Evolutionary conservation across 2,329 filamentous ascomycete species (phyloP).

Genomic region (Leptoxyphium fumago): DNA sequence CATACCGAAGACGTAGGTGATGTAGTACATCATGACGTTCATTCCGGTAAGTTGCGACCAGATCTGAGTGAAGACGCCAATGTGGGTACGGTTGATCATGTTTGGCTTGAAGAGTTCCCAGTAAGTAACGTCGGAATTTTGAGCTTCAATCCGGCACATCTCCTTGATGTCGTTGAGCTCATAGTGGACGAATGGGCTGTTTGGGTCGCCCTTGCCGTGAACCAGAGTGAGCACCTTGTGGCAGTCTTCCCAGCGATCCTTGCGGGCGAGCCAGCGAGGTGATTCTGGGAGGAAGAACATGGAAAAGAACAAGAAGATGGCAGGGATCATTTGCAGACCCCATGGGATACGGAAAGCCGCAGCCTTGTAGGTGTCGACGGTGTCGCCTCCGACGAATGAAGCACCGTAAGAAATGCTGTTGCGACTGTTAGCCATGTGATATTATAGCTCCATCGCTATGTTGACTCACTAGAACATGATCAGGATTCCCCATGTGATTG

Average conservation of each 20-base stretch:
- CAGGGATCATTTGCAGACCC: constrained; percentile 29
- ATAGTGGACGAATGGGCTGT: constrained; percentile 40
- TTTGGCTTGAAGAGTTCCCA: constrained; percentile 53
- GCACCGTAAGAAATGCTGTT: constrained; percentile 44
- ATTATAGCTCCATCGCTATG: background rate
- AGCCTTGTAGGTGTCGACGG: constrained; percentile 1
- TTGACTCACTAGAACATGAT: constrained; percentile 44
- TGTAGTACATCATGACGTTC: constrained; percentile 49
- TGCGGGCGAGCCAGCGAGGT: constrained; percentile 31
- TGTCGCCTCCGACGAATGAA: constrained; percentile 38
- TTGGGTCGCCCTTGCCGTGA: constrained; percentile 23
- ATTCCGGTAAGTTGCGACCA: constrained; percentile 62
- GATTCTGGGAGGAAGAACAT: constrained; percentile 30
- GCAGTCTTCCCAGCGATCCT: constrained; percentile 31
- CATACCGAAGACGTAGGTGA: constrained; percentile 55
- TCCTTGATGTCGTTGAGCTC: constrained; percentile 62
- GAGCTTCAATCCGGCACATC: constrained; percentile 53
- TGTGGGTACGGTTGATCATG: constrained; percentile 56
- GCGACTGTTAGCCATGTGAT: background rate
- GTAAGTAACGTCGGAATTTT: constrained; percentile 54
- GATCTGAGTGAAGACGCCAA: constrained; percentile 57
- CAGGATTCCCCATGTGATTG: constrained; percentile 49
- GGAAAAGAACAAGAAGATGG: constrained; percentile 22
- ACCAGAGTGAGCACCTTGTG: constrained; percentile 27
- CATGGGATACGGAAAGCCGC: constrained; percentile 38